Conservation (phyloP, 495 filamentous ascomycete genomes). For the Penicillium parvum region DNA sequence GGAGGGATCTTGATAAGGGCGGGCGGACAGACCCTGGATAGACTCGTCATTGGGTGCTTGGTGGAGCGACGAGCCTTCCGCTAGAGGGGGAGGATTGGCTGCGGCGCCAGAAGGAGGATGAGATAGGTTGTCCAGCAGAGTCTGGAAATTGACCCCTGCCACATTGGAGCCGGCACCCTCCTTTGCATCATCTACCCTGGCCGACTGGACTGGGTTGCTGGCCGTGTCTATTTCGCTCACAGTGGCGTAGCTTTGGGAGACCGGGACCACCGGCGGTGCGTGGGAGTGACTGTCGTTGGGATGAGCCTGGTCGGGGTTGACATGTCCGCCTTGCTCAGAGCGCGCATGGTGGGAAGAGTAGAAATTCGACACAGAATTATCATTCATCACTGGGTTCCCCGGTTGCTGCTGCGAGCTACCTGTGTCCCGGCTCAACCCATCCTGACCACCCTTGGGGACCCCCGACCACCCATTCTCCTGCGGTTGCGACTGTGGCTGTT, state of each 20-base stretch:
- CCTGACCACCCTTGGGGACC: slow-evolving; percentile 14
- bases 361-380: slow-evolving; percentile 21
- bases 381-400: slow-evolving; percentile 17
- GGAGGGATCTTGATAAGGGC: slow-evolving; percentile 51
- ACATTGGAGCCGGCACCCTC: slow-evolving; percentile 17
- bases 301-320: slow-evolving; percentile 20
- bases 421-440: slow-evolving; percentile 18
- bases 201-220: slow-evolving; percentile 15
- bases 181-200: slow-evolving; percentile 23
- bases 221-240: slow-evolving; percentile 34
- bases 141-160: slow-evolving; percentile 49
- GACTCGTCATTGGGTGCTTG: slow-evolving; percentile 34
- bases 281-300: slow-evolving; percentile 39
- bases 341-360: slow-evolving; percentile 31
- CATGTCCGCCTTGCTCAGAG: slow-evolving; percentile 2
- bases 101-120: slow-evolving; percentile 29
- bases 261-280: slow-evolving; percentile 47
- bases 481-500: slow-evolving; percentile 1
- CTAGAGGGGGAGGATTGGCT: slow-evolving; percentile 26
- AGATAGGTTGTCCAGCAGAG: slow-evolving; percentile 49
- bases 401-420: slow-evolving; percentile 21
- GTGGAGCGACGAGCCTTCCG: slow-evolving; percentile 29
- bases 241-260: slow-evolving; percentile 40
- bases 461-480: slow-evolving; percentile 19
- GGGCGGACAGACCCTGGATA: slow-evolving; percentile 43